A percentile compares a stretch with the other conserved stretches of the same genome.
phyloP scores from a whole-genome alignment of 2,329 filamentous ascomycete species.

The Pyricularia sp. region DNA sequence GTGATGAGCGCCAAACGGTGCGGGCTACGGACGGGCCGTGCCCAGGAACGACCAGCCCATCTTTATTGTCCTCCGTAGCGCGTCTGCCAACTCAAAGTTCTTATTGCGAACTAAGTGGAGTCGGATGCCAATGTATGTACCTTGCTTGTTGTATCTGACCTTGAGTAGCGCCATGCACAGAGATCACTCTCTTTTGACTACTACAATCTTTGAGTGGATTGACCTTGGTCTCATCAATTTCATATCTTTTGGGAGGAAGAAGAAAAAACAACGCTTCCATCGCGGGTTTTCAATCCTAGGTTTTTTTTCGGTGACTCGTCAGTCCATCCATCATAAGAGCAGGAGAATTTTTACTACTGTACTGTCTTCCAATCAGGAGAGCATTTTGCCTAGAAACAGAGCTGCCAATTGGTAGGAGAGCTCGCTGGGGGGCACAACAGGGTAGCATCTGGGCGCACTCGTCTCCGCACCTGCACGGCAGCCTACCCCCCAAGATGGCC shows the following conservation, averaged over 20 bases:
- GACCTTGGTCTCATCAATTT: not conserved
- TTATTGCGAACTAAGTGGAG: not conserved
- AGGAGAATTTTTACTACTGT: not conserved
- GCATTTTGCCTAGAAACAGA: not conserved
- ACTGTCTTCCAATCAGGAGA: not conserved
- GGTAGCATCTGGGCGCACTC: not conserved
- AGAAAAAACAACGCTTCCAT: not conserved
- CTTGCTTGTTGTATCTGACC: no score
- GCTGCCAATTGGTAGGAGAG: not conserved
- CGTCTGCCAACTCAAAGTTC: not conserved
- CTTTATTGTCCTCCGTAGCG: not conserved
- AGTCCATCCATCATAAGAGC: not conserved
- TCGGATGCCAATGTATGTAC: no score
- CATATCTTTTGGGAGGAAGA: not conserved
- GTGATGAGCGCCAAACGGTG: not conserved
- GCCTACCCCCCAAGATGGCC: conserved; percentile 15
- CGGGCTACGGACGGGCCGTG: not conserved
- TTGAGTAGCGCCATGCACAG: not conserved
- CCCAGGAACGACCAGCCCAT: not conserved
- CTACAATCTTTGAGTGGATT: not conserved
- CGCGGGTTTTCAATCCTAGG: not conserved
- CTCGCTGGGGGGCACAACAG: not conserved
- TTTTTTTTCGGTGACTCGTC: not conserved
- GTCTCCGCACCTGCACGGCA: conserved; percentile 1
- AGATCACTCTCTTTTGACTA: not conserved